A percentile compares a stretch with the other conserved stretches of the same genome.
Evolutionary conservation across 192 early-diverging fungal species (phyloP).

Genomic region (Diversispora eburnea): DNA sequence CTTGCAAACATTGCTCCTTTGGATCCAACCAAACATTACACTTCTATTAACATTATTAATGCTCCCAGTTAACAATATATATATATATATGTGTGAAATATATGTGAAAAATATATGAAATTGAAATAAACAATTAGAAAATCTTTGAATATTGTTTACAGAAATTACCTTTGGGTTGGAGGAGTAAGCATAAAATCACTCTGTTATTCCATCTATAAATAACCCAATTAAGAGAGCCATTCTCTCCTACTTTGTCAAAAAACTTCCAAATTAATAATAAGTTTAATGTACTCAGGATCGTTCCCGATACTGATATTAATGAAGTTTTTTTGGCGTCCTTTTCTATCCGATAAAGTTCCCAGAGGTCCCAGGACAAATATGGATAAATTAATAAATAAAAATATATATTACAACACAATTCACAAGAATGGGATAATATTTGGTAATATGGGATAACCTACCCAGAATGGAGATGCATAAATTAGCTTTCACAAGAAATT

Average conservation of each 20-base stretch:
- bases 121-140: too few species aligned
- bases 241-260: not conserved
- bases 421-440: too few species aligned
- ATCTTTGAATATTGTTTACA: too few species aligned
- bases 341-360: conserved; percentile 21
- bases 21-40: conserved; percentile 18
- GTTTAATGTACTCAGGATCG: not conserved
- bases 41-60: not conserved
- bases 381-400: not conserved
- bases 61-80: not conserved
- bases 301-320: conserved; percentile 4
- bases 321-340: conserved; percentile 10
- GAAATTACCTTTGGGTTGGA: too few species aligned
- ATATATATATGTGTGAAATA: not conserved
- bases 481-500: not conserved
- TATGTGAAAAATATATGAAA: too few species aligned
- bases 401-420: too few species aligned
- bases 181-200: not conserved
- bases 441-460: too few species aligned
- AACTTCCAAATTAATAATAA: not conserved
- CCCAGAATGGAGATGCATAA: too few species aligned
- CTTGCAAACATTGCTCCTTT: not conserved
- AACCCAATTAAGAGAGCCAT: not conserved
- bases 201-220: conserved; percentile 1
- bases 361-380: conserved; percentile 26